Evolutionary conservation across 257 asterid genomes (phyloP), one percentile per base, ranked within the genome.

Genomic region (Salvia hispanica): DNA sequence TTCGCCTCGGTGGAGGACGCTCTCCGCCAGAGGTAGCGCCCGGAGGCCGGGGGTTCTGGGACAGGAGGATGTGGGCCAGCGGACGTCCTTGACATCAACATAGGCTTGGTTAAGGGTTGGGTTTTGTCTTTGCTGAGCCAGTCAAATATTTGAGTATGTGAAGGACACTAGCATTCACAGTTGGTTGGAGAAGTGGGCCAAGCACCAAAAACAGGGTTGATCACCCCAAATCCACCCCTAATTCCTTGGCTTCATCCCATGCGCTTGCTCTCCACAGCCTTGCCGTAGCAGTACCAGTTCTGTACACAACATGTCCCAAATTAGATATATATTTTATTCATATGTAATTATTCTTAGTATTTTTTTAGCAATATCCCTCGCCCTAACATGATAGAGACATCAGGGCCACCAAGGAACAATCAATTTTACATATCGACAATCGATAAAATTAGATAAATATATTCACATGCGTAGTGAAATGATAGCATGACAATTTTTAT

Each of bases 211-310:
- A 85, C 97, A 6, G 99, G 99, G 85, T 84, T 87, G 34, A 93
- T 53, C 74, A 73, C 95, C 36, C 97, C 33, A 93, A 37, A 58
- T 93, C 97, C 79, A 88, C 95, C 14, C 86, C 92, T 47, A 80
- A 58, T 67, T 81, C 86, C 74, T 66, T 74, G 2, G 95, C 92
- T 59, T 65, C 61, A 1, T 85, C 88, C 89, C 92, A 78, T 3
- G 97, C 95, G 85, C 92, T 72, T 79, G 74, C 34, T 93, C 99
- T 0, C 97, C 77, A 93, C 95, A 0, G 83, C 80, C 77, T 93
- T 93, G 33, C 96, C 99, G 9, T 88, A 94, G 84, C 97, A 90
- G 74, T 90, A 90, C 97, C 97, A 90, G 64, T 89, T 89, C 96
- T 88, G 64, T 13, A 63, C n/a, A 54, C 4, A 14, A 25, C 31